These are phyloP conservation scores for Paramecium biaurelia DNA, from an alignment of 73 alveolate species.

Conservation along the genomic window DNA sequence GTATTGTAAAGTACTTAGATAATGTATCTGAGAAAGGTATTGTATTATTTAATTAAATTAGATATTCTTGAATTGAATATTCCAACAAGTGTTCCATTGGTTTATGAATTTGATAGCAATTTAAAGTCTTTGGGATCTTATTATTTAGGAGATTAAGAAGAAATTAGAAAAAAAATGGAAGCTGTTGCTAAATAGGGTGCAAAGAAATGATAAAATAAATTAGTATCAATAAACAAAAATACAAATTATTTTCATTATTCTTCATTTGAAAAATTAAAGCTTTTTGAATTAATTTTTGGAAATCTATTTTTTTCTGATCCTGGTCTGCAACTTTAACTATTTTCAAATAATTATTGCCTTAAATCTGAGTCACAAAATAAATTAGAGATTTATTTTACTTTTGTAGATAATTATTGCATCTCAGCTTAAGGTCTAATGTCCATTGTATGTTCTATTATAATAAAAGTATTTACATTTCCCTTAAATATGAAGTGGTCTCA, in stretches of 20 bases:
- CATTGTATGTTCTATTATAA: not conserved
- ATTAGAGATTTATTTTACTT: not conserved
- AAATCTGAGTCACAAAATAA: not conserved
- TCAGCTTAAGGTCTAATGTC: constrained; percentile 19
- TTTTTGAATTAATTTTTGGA: constrained; percentile 24
- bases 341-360: not conserved
- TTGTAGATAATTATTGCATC: not conserved
- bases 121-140: constrained; percentile 85
- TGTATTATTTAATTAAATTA: not conserved
- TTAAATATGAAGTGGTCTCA: not conserved
- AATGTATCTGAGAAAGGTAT: constrained; percentile 91
- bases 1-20: constrained; percentile 95
- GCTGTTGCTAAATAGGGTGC: constrained; percentile 86
- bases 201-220: not conserved
- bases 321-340: not conserved
- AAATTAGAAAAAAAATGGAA: constrained; percentile 81
- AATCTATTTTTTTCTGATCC: not conserved
- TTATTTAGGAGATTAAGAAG: constrained; percentile 73
- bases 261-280: not conserved
- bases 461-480: not conserved
- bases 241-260: not conserved
- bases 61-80: constrained; percentile 75
- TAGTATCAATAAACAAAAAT: not conserved
- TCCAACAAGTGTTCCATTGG: constrained; percentile 97
- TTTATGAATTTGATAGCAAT: constrained; percentile 94